These are phyloP conservation scores for Pestalotiopsis sp. DNA, from an alignment of 2,329 filamentous ascomycete species.

Conservation along the genomic window DNA sequence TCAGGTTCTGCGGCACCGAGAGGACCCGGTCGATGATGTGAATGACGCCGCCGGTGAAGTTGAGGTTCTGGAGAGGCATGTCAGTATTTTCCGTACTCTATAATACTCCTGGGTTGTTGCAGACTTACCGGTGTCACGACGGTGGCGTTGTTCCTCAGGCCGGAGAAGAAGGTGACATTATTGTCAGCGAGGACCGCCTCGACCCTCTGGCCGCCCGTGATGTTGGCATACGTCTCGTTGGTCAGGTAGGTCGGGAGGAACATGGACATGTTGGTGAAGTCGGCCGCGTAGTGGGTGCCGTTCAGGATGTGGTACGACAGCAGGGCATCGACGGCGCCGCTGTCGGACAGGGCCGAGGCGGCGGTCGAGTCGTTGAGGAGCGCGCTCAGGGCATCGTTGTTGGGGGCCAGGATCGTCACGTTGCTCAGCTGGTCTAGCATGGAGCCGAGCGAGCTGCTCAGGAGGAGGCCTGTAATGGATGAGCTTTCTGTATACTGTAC, in stretches of 20 bases:
- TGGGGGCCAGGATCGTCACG: constrained; percentile 62
- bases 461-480: constrained; percentile 21
- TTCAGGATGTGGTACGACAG: constrained; percentile 63
- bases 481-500: background rate
- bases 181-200: constrained; percentile 43
- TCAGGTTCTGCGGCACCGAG: constrained; percentile 45
- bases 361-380: constrained; percentile 38
- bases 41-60: constrained; percentile 58
- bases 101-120: background rate
- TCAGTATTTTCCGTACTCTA: background rate
- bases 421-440: constrained; percentile 36
- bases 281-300: constrained; percentile 44
- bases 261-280: constrained; percentile 30
- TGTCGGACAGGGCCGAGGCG: constrained; percentile 22
- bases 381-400: constrained; percentile 50
- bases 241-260: constrained; percentile 49
- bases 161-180: constrained; percentile 54
- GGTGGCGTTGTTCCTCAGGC: constrained; percentile 49
- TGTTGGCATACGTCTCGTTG: constrained; percentile 55
- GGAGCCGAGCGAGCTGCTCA: constrained; percentile 17
- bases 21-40: constrained; percentile 55
- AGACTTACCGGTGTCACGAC: constrained; percentile 50
- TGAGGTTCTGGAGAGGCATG: constrained; percentile 44
- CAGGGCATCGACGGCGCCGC: constrained; percentile 40
- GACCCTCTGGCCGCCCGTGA: constrained; percentile 63